phyloP scores from a whole-genome alignment of 2,329 filamentous ascomycete species.

The Penicillium occitanis region DNA sequence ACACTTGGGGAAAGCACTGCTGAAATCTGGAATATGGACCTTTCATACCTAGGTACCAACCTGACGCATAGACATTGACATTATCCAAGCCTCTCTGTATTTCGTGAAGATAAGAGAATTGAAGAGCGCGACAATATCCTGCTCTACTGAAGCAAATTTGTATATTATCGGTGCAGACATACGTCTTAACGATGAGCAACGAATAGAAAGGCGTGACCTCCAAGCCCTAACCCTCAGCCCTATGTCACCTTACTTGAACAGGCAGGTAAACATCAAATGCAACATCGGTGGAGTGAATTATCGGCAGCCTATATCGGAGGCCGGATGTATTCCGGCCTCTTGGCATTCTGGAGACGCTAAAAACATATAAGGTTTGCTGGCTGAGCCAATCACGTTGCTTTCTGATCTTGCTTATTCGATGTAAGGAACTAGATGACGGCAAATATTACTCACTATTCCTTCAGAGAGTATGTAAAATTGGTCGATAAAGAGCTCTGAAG shows the following conservation, averaged over 20 bases:
- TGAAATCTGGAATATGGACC: no score
- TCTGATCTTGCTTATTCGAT: conserved; percentile 9
- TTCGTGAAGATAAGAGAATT: no score
- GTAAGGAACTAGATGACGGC: neutral
- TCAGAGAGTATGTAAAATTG: neutral
- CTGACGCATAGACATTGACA: no score
- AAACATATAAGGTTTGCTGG: neutral
- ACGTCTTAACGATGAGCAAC: no score
- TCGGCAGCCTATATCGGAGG: conserved; percentile 39
- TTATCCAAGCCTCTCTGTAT: no score
- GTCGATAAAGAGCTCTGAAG: fast-evolving
- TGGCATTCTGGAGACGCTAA: conserved; percentile 26
- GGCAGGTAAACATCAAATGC: neutral
- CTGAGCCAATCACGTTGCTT: conserved; percentile 4
- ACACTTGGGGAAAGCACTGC: no score
- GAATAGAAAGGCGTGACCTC: neutral
- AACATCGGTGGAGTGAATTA: neutral
- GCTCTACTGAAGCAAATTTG: no score
- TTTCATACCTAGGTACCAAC: no score
- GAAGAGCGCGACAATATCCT: no score
- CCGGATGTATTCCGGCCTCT: conserved; percentile 46
- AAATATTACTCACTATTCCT: neutral
- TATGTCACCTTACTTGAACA: neutral
- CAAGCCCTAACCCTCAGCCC: conserved; percentile 13
- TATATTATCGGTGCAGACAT: no score